Evolutionary conservation across 2,329 filamentous ascomycete genomes (phyloP), one percentile per base, ranked within the genome.

Genomic region (Colletotrichum noveboracense): DNA sequence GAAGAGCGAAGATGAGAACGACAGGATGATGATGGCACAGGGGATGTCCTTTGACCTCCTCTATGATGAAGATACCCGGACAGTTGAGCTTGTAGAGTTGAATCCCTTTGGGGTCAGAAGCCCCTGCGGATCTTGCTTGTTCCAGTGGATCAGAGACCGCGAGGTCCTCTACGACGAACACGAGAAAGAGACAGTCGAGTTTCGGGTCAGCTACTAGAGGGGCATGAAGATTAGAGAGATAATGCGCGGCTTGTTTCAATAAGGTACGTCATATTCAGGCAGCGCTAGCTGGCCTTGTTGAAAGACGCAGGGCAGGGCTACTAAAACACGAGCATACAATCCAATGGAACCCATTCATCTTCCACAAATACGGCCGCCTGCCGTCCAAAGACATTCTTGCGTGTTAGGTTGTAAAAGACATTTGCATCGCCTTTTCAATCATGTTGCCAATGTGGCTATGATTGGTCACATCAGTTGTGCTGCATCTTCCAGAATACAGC

Each of bases 21-120:
- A 61, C 18, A 61, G 18, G 6, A 28, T 61, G 4, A 5, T 61
- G 10, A n/a, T 32, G 28, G 58, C 28, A 32, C 58, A 88, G 71
- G 86, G 86, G 0, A 85, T 88, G 61, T 83, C 82, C 6, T 88
- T 89, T 74, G 87, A 89, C 76, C 79, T 88, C 18, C 80, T 84
- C 18, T 85, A 83, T 62, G 80, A 86, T 30, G 80, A 85, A 48
- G 76, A 79, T 5, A 69, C 67, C 0, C 71, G 77, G 3, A 74
- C 77, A 1, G 69, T 78, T 48, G 77, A 83, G 79, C 78, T 88
- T n/a, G 81, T 89, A 16, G 85, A 89, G 78, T 79, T 88, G 43
- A 88, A 88, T 70, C 83, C 82, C 2, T 89, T 88, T 78, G 87
- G 87, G 0, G 83, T 82, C 3, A 81, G 84, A 76, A 86, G 85